Conservation (phyloP, 2,329 filamentous ascomycete genomes). For the Xylariaceae sp. region DNA sequence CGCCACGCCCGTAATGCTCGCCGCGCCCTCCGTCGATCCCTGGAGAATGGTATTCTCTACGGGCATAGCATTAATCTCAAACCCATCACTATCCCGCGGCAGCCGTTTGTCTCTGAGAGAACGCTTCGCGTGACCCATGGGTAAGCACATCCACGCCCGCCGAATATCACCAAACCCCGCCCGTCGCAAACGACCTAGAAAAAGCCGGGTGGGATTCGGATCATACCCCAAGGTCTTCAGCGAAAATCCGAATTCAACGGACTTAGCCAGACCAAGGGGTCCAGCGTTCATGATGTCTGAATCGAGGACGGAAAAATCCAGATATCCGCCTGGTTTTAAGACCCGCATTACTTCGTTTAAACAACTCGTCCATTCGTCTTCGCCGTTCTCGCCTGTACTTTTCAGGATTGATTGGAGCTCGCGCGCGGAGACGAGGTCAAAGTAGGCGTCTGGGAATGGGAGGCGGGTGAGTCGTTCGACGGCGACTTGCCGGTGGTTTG, state of each 20-base stretch:
- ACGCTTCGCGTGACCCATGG: constrained; percentile 58
- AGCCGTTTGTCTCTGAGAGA: constrained; percentile 35
- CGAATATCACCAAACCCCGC: constrained; percentile 76
- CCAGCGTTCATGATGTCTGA: constrained; percentile 85
- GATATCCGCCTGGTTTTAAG: constrained; percentile 84
- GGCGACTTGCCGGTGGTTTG: constrained; percentile 79
- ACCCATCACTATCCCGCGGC: constrained; percentile 31
- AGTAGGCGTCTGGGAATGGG: constrained; percentile 79
- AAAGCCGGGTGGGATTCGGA: constrained; percentile 72
- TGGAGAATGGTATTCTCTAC: constrained; percentile 53
- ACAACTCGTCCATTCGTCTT: constrained; percentile 84
- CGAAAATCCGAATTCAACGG: constrained; percentile 86
- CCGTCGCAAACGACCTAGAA: constrained; percentile 66
- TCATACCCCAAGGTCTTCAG: constrained; percentile 89
- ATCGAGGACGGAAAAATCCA: constrained; percentile 88
- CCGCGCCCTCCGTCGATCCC: constrained; percentile 67
- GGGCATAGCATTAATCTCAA: constrained; percentile 33
- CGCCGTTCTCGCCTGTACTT: constrained; percentile 57
- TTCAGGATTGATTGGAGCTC: constrained; percentile 82
- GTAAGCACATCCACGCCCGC: constrained; percentile 82
- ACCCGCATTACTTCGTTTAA: constrained; percentile 83
- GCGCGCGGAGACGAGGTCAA: constrained; percentile 86
- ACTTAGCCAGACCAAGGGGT: constrained; percentile 70
- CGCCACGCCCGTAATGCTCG: constrained; percentile 71
- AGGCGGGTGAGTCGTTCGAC: constrained; percentile 73